Evolutionary conservation across 306 rosid species (phyloP).

Genomic region (Quercus aquifolioides): DNA sequence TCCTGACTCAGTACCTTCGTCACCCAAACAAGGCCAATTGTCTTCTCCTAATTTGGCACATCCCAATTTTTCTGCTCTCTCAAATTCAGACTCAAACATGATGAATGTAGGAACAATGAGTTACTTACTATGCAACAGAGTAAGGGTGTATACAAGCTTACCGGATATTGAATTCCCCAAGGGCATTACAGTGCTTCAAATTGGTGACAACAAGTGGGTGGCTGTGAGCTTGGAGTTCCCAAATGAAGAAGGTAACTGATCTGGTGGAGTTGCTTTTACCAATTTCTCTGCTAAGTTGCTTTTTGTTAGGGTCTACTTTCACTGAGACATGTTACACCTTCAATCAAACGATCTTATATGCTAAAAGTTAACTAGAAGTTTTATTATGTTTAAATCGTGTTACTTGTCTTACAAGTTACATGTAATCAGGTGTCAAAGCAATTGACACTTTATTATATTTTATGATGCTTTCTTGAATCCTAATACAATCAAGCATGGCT

Average conservation of each 20-base stretch:
- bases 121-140: slow-evolving; percentile 38
- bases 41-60: slow-evolving; percentile 8
- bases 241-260: slow-evolving; percentile 24
- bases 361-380: too few species aligned
- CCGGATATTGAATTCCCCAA: slow-evolving; percentile 33
- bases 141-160: slow-evolving; percentile 40
- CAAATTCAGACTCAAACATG: slow-evolving; percentile 13
- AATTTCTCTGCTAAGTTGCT: neutral
- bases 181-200: slow-evolving; percentile 29
- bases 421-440: too few species aligned
- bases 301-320: neutral
- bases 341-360: too few species aligned
- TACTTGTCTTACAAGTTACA: too few species aligned
- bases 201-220: slow-evolving; percentile 46
- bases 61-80: slow-evolving; percentile 2
- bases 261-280: neutral
- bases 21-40: slow-evolving; percentile 6
- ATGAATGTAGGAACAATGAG: neutral
- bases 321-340: neutral
- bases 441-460: too few species aligned
- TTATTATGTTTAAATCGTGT: too few species aligned
- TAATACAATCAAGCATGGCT: too few species aligned
- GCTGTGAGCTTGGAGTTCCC: slow-evolving; percentile 45
- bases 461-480: too few species aligned
- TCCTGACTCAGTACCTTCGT: neutral